Percentiles rank a stretch among this genome's conserved stretches.
These are phyloP conservation scores for Durusdinium trenchii DNA, from an alignment of 73 alveolate genomes.

Conservation along the genomic window DNA sequence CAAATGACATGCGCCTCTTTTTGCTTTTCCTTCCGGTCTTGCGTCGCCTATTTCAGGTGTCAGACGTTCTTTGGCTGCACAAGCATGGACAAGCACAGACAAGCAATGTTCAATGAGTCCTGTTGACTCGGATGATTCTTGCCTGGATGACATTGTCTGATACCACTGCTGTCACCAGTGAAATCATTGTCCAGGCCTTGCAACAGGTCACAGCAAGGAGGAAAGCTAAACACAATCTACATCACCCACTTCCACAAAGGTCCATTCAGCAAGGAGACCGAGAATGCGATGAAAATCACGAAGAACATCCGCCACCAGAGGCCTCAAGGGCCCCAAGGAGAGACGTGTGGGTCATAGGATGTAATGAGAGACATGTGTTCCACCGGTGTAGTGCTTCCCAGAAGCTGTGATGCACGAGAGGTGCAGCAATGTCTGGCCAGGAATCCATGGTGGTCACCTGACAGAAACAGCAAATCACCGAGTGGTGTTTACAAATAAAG, in stretches of 20 bases:
- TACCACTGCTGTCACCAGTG: slow-evolving; percentile 81
- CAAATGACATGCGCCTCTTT: slow-evolving; percentile 46
- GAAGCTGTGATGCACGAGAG: slow-evolving; percentile 54
- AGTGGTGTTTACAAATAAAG: neutral
- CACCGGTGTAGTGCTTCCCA: neutral
- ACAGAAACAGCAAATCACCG: neutral
- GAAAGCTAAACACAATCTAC: too few species aligned
- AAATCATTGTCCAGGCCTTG: slow-evolving; percentile 88
- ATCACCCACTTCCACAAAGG: neutral
- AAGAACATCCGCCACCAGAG: slow-evolving; percentile 87
- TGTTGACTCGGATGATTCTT: neutral
- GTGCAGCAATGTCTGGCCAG: slow-evolving; percentile 95
- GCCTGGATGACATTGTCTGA: slow-evolving; percentile 91
- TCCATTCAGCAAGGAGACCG: slow-evolving; percentile 3
- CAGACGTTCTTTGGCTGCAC: neutral
- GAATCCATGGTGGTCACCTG: slow-evolving; percentile 93
- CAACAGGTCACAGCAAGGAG: neutral
- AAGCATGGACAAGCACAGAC: neutral
- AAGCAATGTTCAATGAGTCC: neutral
- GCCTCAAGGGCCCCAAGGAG: slow-evolving; percentile 3
- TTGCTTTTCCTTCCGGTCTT: slow-evolving; percentile 89
- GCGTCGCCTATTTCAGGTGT: slow-evolving; percentile 40
- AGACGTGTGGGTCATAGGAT: too few species aligned
- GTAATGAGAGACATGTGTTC: neutral
- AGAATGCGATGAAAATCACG: slow-evolving; percentile 82